Evolutionary conservation across 768 basidiomycete genomes (phyloP).

Genomic region (Sutorius australiensis): DNA sequence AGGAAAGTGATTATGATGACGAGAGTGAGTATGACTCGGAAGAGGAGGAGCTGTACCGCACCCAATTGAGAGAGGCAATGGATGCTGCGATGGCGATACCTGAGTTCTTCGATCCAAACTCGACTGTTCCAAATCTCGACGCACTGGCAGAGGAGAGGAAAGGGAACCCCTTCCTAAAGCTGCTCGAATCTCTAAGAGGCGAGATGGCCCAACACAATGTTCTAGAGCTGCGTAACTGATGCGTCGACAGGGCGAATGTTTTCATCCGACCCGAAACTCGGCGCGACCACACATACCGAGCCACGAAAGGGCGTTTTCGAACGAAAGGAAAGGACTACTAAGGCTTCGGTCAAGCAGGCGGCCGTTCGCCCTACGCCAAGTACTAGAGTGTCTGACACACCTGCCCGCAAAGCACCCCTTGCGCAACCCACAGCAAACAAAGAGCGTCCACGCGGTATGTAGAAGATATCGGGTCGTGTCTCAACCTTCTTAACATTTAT

Average conservation of each 20-base stretch:
- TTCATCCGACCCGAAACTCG: slow-evolving; percentile 43
- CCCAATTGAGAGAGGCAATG: slow-evolving; percentile 68
- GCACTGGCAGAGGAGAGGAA: slow-evolving; percentile 49
- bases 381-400: slow-evolving; percentile 6
- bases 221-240: slow-evolving; percentile 1
- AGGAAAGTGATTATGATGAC: slow-evolving; percentile 34
- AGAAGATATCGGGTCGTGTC: background rate
- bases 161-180: slow-evolving; percentile 74
- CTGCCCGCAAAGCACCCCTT: slow-evolving; percentile 8
- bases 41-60: slow-evolving; percentile 62
- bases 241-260: slow-evolving; percentile 60
- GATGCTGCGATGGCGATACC: slow-evolving; percentile 54
- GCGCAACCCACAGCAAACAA: slow-evolving; percentile 10
- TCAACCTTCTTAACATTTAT: background rate
- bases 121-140: slow-evolving; percentile 42
- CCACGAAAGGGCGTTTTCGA: slow-evolving; percentile 30
- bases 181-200: slow-evolving; percentile 75
- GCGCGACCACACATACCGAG: slow-evolving; percentile 33
- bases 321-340: slow-evolving; percentile 15
- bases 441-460: slow-evolving; percentile 14
- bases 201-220: background rate
- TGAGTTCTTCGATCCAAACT: slow-evolving; percentile 54
- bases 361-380: background rate
- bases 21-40: slow-evolving; percentile 60
- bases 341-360: slow-evolving; percentile 9